Percentiles rank a stretch among this genome's conserved stretches.
Evolutionary conservation across 2,329 filamentous ascomycete species (phyloP).

Genomic region (Fusarium pseudograminearum): DNA sequence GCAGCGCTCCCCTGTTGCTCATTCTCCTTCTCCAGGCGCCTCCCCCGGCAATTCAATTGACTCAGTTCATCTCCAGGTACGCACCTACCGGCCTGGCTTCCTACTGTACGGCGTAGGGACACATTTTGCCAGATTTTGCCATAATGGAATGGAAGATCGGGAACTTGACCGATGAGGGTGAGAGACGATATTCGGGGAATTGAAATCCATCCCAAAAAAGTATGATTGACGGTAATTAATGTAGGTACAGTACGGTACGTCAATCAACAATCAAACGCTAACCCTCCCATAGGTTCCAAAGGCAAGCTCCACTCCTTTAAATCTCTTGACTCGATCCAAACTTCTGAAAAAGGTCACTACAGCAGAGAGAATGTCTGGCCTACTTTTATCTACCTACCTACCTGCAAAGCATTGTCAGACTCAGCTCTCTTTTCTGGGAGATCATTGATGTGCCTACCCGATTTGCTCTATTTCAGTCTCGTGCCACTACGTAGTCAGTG

Average conservation of each 20-base stretch:
- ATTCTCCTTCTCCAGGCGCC: conserved; percentile 6
- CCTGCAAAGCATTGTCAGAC: conserved; percentile 12
- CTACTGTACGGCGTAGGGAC: not conserved
- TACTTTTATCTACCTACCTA: not conserved
- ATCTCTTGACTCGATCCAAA: conserved; percentile 35
- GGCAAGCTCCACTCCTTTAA: conserved; percentile 24
- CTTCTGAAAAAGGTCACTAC: conserved; percentile 1
- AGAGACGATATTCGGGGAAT: conserved; percentile 17
- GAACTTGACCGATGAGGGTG: conserved; percentile 24
- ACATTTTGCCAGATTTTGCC: conserved; percentile 10
- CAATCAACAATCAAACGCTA: not conserved
- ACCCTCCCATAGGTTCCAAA: conserved; percentile 5
- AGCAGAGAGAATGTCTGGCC: conserved; percentile 20
- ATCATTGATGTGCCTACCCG: conserved; percentile 35
- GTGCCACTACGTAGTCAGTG: conserved; percentile 40
- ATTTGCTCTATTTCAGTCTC: conserved; percentile 23
- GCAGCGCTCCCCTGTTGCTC: conserved; percentile 17
- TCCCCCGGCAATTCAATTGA: conserved; percentile 23
- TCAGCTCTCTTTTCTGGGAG: conserved; percentile 21
- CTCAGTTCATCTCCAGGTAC: conserved; percentile 4
- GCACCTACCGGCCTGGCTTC: not conserved
- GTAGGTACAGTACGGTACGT: not conserved
- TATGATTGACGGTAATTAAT: not conserved
- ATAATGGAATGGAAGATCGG: conserved; percentile 13
- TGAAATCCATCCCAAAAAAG: conserved; percentile 3